phyloP scores from a whole-genome alignment of 164 flowering plant species.

The Hamamelis virginiana region DNA sequence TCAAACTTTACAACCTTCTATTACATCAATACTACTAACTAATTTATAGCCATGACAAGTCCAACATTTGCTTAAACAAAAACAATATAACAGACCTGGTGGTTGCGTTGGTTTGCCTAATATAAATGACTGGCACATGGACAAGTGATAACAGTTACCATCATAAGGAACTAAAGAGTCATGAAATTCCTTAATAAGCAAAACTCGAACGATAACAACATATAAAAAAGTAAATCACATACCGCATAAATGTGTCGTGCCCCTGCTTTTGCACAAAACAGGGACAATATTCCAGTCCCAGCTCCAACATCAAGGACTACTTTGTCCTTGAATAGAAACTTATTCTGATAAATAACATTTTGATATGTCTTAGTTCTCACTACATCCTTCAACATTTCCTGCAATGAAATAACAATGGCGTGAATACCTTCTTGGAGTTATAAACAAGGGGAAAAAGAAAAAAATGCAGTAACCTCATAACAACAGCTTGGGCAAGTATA shows the following conservation, averaged over 20 bases:
- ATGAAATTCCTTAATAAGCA: no score
- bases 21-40: no score
- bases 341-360: conserved; percentile 88
- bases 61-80: no score
- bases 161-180: no score
- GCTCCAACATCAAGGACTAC: conserved; percentile 98
- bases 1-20: no score
- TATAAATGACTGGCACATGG: no score
- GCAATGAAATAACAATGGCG: conserved; percentile 15
- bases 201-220: no score
- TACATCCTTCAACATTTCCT: conserved; percentile 98
- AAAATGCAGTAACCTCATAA: neutral
- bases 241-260: conserved; percentile 98
- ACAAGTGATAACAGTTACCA: no score
- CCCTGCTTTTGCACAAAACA: conserved; percentile 98
- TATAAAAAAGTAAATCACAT: conserved; percentile 22
- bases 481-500: neutral
- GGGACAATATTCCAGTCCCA: conserved; percentile 95
- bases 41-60: no score
- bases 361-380: conserved; percentile 98
- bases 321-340: conserved; percentile 79
- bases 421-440: neutral
- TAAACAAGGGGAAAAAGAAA: neutral
- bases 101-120: no score
- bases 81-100: no score